Evolutionary conservation across 805 yeast genomes (phyloP).

Genomic region (Ogataea kodamae): DNA sequence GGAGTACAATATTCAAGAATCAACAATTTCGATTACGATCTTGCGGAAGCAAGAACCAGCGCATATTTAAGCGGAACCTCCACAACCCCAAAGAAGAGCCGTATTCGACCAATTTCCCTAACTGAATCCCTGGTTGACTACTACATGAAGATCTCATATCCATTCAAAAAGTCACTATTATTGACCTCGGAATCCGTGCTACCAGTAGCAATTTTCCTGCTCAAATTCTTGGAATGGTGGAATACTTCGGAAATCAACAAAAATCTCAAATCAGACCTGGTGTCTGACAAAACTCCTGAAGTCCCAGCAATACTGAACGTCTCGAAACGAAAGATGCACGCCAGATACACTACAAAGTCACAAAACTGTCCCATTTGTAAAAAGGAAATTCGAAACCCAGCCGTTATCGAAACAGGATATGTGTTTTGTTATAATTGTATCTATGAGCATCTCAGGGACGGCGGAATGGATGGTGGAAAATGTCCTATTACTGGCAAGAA

Average conservation of each 20-base stretch:
- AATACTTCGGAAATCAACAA: constrained; percentile 63
- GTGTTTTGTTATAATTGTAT: constrained; percentile 90
- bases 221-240: constrained; percentile 95
- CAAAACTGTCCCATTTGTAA: constrained; percentile 67
- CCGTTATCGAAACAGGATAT: constrained; percentile 86
- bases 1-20: constrained; percentile 65
- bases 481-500: constrained; percentile 82
- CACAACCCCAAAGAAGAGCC: constrained; percentile 19
- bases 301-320: constrained; percentile 32
- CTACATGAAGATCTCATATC: constrained; percentile 15
- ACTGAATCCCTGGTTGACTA: constrained; percentile 33
- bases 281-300: constrained; percentile 14
- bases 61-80: constrained; percentile 11
- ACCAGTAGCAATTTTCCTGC: constrained; percentile 76
- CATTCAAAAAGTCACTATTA: constrained; percentile 26
- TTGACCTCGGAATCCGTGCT: constrained; percentile 44
- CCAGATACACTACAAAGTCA: constrained; percentile 27
- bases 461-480: constrained; percentile 53
- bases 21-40: constrained; percentile 46
- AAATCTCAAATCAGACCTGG: constrained; percentile 48
- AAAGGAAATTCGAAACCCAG: constrained; percentile 66
- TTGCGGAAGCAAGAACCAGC: constrained; percentile 30
- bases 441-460: constrained; percentile 54
- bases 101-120: constrained; percentile 41
- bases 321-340: constrained; percentile 16